phyloP scores from a whole-genome alignment of 805 yeast species.

The Myxozyma kluyveri region DNA sequence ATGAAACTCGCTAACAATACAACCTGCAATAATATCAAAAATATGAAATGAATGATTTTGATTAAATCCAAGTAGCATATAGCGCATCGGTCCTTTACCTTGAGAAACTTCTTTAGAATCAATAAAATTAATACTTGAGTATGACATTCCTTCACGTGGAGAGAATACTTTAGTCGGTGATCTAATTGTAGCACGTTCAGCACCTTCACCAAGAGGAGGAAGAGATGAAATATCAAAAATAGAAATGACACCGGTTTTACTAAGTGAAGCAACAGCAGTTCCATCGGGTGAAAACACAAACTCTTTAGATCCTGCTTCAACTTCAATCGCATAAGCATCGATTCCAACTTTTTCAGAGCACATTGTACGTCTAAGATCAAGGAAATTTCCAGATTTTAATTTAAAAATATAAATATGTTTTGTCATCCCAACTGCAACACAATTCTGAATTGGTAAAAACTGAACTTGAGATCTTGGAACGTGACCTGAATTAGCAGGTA shows the following conservation, averaged over 20 bases:
- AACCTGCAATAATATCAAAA: slow-evolving; percentile 15
- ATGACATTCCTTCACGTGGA: slow-evolving; percentile 19
- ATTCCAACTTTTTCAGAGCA: slow-evolving; percentile 11
- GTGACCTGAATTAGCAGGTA: slow-evolving; percentile 27
- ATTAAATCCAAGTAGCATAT: slow-evolving; percentile 23
- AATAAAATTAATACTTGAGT: slow-evolving; percentile 16
- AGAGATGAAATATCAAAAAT: slow-evolving; percentile 19
- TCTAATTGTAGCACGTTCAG: slow-evolving; percentile 17
- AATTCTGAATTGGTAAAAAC: slow-evolving; percentile 20
- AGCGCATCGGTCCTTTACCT: slow-evolving; percentile 23
- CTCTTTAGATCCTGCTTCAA: slow-evolving; percentile 15
- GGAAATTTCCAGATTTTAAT: slow-evolving; percentile 12
- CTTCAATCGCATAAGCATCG: slow-evolving; percentile 17
- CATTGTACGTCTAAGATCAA: slow-evolving; percentile 19
- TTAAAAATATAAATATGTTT: slow-evolving; percentile 24
- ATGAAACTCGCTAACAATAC: slow-evolving; percentile 21
- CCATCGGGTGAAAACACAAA: slow-evolving; percentile 24
- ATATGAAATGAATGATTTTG: slow-evolving; percentile 27
- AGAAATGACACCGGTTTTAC: slow-evolving; percentile 11
- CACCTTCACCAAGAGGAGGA: slow-evolving; percentile 18
- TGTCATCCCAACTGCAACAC: slow-evolving; percentile 19
- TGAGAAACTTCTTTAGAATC: slow-evolving; percentile 16
- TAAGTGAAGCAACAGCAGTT: slow-evolving; percentile 13
- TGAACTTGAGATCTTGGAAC: slow-evolving; percentile 24
- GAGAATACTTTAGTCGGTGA: slow-evolving; percentile 9